Evolutionary conservation across 768 basidiomycete species (phyloP).

Genomic region (Auriscalpium microsporum): DNA sequence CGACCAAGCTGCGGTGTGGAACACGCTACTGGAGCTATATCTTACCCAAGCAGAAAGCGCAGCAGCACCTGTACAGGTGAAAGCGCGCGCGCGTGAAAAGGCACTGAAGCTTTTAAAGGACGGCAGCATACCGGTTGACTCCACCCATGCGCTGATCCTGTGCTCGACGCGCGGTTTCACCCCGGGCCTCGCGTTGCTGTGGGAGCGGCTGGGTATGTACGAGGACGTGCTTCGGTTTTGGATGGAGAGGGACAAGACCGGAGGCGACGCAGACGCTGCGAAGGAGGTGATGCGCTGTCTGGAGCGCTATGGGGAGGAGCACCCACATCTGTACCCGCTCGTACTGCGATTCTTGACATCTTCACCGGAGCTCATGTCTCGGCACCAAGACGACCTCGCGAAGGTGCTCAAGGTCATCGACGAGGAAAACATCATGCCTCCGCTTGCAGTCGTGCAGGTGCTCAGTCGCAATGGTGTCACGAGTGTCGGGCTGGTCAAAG

Average conservation of each 20-base stretch:
- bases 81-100: conserved; percentile 43
- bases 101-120: conserved; percentile 66
- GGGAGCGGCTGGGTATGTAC: conserved; percentile 94
- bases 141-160: conserved; percentile 88
- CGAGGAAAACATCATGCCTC: conserved; percentile 74
- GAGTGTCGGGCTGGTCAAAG: conserved; percentile 85
- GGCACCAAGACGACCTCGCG: conserved; percentile 65
- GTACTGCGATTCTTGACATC: conserved; percentile 87
- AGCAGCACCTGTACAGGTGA: conserved; percentile 15
- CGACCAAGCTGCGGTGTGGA: conserved; percentile 88
- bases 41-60: conserved; percentile 44
- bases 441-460: conserved; percentile 83
- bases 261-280: conserved; percentile 30
- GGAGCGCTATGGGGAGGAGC: conserved; percentile 58
- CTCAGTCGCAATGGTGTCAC: conserved; percentile 84
- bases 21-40: conserved; percentile 91
- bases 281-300: conserved; percentile 66
- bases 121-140: conserved; percentile 63
- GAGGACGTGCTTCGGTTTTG: conserved; percentile 91
- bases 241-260: conserved; percentile 58
- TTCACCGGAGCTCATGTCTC: conserved; percentile 58
- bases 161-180: conserved; percentile 82
- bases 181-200: conserved; percentile 77
- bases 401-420: conserved; percentile 73
- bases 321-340: conserved; percentile 76